These are phyloP conservation scores for Tuber borchii DNA, from an alignment of 495 filamentous ascomycete species.

Conservation along the genomic window DNA sequence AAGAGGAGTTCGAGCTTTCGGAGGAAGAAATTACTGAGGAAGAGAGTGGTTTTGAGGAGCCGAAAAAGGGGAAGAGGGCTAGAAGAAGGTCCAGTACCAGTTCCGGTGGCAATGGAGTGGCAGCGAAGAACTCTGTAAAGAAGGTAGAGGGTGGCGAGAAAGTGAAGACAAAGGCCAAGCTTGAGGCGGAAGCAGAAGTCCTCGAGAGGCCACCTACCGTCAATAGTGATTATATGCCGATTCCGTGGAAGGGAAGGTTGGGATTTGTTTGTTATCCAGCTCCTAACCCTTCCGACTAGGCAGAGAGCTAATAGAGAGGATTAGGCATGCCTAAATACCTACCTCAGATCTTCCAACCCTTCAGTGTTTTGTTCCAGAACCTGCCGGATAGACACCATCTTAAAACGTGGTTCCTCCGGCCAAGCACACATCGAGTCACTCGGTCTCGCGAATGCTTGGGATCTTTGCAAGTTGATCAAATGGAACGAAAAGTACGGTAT, in stretches of 20 bases:
- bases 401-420: constrained; percentile 66
- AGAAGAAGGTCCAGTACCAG: not conserved
- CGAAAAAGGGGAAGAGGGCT: not conserved
- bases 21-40: not conserved
- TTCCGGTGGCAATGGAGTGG: not conserved
- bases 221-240: constrained; percentile 76
- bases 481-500: constrained; percentile 95
- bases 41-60: not conserved
- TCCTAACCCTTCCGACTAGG: not conserved
- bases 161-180: constrained; percentile 26
- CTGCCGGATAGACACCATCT: constrained; percentile 81
- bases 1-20: not conserved
- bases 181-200: constrained; percentile 46
- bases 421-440: constrained; percentile 68
- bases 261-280: constrained; percentile 63
- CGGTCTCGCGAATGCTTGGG: constrained; percentile 72
- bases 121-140: constrained; percentile 2
- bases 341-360: constrained; percentile 76
- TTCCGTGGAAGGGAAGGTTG: constrained; percentile 88
- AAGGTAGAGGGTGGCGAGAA: constrained; percentile 13
- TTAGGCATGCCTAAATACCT: constrained; percentile 81
- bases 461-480: constrained; percentile 74
- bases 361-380: constrained; percentile 87
- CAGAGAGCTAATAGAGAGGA: constrained; percentile 37
- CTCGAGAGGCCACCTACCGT: constrained; percentile 63